Base-by-base conservation (phyloP, 176 grass and related monocot genomes). In the Luzula sylvatica region DNA sequence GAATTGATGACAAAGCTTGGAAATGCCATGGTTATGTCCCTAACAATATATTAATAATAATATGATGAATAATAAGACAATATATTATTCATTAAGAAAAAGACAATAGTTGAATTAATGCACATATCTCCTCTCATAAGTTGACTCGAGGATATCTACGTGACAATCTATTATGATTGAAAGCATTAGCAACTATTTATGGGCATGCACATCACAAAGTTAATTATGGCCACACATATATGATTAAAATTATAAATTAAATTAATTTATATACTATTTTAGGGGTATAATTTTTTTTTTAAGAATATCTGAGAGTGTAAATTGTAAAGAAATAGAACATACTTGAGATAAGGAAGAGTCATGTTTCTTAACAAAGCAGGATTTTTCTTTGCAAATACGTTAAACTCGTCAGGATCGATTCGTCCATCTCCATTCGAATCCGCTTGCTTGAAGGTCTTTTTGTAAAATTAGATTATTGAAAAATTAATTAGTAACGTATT, bases 301-400 rank as follows among this genome's bases (percentile, higher is more conserved):
- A n/a, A n/a, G n/a, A 29, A 56, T 41, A 55, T 30, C 27, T 54
- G 5, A 45, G 15, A 39, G 40, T 43, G 7, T 68, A 20, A 44
- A 68, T 42, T 68, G 35, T 18, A 55, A 44, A 71, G 41, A 56
- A 71, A 43, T 51, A 13, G 11, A 38, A 38, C 83, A 81, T 51
- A 88, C 84, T 75, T 50, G 24, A 95, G 65, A 21, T 95, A 95
- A 14, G 84, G 77, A 42, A 95, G 84, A 12, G 90, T 76, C 77
- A 95, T 95, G 30, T 88, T 95, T 17, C 52, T 72, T 7, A 88
- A 42, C 7, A 79, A 60, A 1, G 83, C 70, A 7, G 90, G 83
- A 76, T 95, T 79, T 38, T 57, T 57, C 56, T 75, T 73, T 8
- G 81, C 90, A 32, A 82, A 88, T 12, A 78, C 77, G 11, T 71